Percentiles rank a stretch among this genome's conserved stretches.
Conservation (phyloP, 176 grass and related monocot genomes). For the Chrysopogon serrulatus region DNA sequence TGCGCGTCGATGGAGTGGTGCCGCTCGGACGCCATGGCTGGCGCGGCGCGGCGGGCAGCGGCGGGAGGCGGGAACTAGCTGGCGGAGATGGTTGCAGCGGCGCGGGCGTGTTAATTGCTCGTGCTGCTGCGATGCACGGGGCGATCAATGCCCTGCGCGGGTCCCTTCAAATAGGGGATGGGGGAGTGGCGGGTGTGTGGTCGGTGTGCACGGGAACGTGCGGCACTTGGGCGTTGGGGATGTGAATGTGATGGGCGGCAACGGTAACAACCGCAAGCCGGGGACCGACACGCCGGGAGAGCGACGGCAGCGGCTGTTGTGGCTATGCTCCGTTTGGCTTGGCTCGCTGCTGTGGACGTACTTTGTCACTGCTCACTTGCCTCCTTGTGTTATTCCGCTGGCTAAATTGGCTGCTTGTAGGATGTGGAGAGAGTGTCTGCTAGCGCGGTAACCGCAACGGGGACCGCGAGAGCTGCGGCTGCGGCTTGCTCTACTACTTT, state of each 20-base stretch:
- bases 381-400: neutral
- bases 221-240: neutral
- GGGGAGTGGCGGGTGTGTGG: neutral
- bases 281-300: too few relatives aligned
- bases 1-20: constrained; percentile 78
- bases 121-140: neutral
- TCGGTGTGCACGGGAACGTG: neutral
- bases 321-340: neutral
- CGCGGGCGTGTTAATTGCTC: neutral
- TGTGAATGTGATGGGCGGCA: neutral
- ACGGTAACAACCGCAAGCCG: too few relatives aligned
- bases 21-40: constrained; percentile 14
- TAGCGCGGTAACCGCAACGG: neutral
- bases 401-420: neutral
- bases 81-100: neutral
- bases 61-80: neutral
- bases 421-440: neutral
- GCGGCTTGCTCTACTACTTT: neutral
- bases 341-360: neutral
- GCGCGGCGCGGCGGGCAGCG: neutral
- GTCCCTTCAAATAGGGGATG: neutral
- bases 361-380: neutral
- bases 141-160: neutral
- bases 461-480: neutral
- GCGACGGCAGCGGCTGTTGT: neutral